phyloP scores from a whole-genome alignment of 768 basidiomycete genomes.

The Collybia sp. region DNA sequence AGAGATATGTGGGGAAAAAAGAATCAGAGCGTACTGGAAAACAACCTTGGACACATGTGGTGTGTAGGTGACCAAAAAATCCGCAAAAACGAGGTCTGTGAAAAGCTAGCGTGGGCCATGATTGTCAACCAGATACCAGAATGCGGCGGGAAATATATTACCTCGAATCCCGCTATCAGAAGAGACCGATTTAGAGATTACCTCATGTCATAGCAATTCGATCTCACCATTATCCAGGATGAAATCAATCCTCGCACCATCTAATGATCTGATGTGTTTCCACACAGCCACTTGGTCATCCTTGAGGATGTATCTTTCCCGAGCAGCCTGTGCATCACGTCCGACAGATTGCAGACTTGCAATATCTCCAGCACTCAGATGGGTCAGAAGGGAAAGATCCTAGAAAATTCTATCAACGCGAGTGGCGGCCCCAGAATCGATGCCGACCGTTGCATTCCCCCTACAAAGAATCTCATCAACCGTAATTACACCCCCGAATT shows the following conservation, averaged over 20 bases:
- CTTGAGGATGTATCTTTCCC: constrained; percentile 75
- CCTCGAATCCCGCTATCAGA: constrained; percentile 83
- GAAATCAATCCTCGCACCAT: constrained; percentile 67
- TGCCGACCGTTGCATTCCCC: constrained; percentile 88
- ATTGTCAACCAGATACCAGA: neutral
- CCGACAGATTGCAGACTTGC: constrained; percentile 79
- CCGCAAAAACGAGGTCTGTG: constrained; percentile 90
- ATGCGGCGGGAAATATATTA: constrained; percentile 17
- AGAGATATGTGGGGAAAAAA: constrained; percentile 1
- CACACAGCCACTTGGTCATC: constrained; percentile 80
- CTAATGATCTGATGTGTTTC: constrained; percentile 58
- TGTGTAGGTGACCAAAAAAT: constrained; percentile 88
- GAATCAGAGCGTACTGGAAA: constrained; percentile 68
- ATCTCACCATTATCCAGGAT: constrained; percentile 79
- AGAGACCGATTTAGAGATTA: neutral
- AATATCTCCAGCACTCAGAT: constrained; percentile 79
- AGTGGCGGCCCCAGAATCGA: neutral
- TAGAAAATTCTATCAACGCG: constrained; percentile 19
- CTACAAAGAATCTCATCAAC: constrained; percentile 28
- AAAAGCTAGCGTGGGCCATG: constrained; percentile 54
- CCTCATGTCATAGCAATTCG: neutral
- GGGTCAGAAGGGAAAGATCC: constrained; percentile 90
- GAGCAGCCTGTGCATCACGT: constrained; percentile 70
- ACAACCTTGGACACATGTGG: constrained; percentile 77
- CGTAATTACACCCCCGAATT: neutral